Conservation (phyloP, 768 basidiomycete species). For the Punctularia strigosozonata region DNA sequence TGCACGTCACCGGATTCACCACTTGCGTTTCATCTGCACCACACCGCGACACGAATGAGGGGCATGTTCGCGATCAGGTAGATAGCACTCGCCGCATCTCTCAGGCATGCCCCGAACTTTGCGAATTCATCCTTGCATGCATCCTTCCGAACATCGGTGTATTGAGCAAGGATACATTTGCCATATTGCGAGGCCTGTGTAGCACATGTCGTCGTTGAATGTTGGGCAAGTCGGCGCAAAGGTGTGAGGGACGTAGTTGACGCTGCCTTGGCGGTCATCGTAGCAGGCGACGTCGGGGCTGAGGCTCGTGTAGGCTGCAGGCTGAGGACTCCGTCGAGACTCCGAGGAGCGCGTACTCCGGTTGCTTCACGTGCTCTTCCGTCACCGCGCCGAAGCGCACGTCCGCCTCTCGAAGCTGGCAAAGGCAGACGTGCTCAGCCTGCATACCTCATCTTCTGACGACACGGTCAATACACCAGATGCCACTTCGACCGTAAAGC, state of each 20-base stretch:
- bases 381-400: too few relatives aligned
- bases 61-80: neutral
- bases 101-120: slow-evolving; percentile 75
- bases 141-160: slow-evolving; percentile 76
- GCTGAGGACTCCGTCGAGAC: too few relatives aligned
- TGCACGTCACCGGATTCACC: too few relatives aligned
- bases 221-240: slow-evolving; percentile 52
- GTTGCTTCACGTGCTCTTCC: too few relatives aligned
- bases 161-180: slow-evolving; percentile 74
- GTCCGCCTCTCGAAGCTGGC: too few relatives aligned
- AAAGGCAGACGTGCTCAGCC: too few relatives aligned
- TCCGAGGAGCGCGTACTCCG: too few relatives aligned
- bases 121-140: slow-evolving; percentile 78
- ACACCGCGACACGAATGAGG: neutral
- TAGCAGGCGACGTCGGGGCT: neutral
- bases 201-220: slow-evolving; percentile 63
- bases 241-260: slow-evolving; percentile 27
- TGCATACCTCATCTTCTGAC: too few relatives aligned
- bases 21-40: slow-evolving; percentile 43
- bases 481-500: too few relatives aligned
- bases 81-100: slow-evolving; percentile 48
- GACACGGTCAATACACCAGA: too few relatives aligned
- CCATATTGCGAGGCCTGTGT: slow-evolving; percentile 72
- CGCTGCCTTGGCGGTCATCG: slow-evolving; percentile 12
- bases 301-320: too few relatives aligned